Conservation (phyloP, 2,329 filamentous ascomycete genomes). For the Cladophialophora immunda region DNA sequence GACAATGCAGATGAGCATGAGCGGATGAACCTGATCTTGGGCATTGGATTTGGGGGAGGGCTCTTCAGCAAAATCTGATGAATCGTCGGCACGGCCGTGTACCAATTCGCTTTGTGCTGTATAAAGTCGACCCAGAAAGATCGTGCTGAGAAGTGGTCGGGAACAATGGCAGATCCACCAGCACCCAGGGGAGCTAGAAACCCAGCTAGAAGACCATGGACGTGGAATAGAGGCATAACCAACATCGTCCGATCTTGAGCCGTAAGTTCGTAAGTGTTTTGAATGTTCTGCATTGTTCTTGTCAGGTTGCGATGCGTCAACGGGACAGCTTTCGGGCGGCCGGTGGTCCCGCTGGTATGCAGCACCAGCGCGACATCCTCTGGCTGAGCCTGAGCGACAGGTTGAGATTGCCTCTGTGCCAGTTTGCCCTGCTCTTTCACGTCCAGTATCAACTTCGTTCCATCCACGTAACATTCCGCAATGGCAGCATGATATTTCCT, state of each 20-base stretch:
- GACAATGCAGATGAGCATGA: conserved; percentile 86
- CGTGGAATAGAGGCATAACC: conserved; percentile 91
- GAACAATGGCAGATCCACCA: conserved; percentile 81
- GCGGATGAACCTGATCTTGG: conserved; percentile 83
- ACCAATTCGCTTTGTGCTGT: conserved; percentile 82
- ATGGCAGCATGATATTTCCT: conserved; percentile 83
- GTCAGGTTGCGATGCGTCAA: conserved; percentile 79
- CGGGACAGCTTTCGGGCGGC: conserved; percentile 80
- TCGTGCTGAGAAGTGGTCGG: conserved; percentile 78
- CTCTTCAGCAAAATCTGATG: conserved; percentile 86
- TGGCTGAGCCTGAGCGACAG: conserved; percentile 67
- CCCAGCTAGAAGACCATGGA: conserved; percentile 84
- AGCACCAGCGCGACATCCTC: conserved; percentile 83
- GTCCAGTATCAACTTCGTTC: conserved; percentile 74
- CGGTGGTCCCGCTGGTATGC: conserved; percentile 86
- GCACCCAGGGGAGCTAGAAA: conserved; percentile 80
- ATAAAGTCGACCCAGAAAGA: conserved; percentile 85
- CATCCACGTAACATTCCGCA: conserved; percentile 85
- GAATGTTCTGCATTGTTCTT: conserved; percentile 83
- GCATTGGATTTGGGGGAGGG: conserved; percentile 72
- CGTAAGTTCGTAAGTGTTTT: conserved; percentile 77
- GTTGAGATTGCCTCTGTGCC: conserved; percentile 57
- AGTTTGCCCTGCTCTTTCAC: conserved; percentile 77
- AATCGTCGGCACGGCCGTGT: conserved; percentile 91
- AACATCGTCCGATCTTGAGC: conserved; percentile 79